Base-by-base conservation (phyloP, 495 filamentous ascomycete genomes). In the Chaetomium tenue region DNA sequence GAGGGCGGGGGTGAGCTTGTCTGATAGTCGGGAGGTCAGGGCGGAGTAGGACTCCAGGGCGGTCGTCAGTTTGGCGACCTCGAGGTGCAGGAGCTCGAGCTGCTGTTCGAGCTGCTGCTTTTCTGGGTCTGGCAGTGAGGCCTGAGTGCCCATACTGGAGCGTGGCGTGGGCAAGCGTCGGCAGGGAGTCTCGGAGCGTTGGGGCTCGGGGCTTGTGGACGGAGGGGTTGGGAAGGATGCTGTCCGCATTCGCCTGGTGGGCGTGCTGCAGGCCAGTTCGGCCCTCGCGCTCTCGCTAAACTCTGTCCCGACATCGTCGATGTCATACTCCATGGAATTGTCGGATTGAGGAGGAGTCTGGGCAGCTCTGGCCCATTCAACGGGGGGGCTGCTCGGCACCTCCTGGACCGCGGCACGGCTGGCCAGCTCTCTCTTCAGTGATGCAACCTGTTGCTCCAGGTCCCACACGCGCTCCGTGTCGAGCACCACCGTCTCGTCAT, bases 141-240 rank as follows among this genome's bases (percentile, higher is more conserved):
- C 68, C 66, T 82, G 80, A 0, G 76, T 68, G 3, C 77, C 71
- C 5, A 61, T 62, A 63, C 75, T 70, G 61, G 61, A n/a, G 20
- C 46, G 11, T 61, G 69, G n/a, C 1, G 57, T 16, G 18, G 20
- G 23, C 2, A 18, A 2, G 15, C 57, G 57, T 30, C 22, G 20
- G 66, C 68, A 77, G 4, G 81, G 80, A 8, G 79, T 82, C 15
- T 71, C 58, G 0, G 77, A 75, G 15, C 61, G 52, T 18, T 25
- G 37, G 39, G 61, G 61, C 16, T 69, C 69, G 2, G 79, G 79
- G 55, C 79, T 82, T 0, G 79, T 82, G 33, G 75, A 70, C 23
- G 83, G 83, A 2, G 83, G 83, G 12, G 82, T 82, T 18, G 77
- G 78, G 53, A 84, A 83, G 0, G 81, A 81, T 4, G 65, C 64